Conservation (phyloP, 106 monocot species). For the Dioscorea zingiberensis region DNA sequence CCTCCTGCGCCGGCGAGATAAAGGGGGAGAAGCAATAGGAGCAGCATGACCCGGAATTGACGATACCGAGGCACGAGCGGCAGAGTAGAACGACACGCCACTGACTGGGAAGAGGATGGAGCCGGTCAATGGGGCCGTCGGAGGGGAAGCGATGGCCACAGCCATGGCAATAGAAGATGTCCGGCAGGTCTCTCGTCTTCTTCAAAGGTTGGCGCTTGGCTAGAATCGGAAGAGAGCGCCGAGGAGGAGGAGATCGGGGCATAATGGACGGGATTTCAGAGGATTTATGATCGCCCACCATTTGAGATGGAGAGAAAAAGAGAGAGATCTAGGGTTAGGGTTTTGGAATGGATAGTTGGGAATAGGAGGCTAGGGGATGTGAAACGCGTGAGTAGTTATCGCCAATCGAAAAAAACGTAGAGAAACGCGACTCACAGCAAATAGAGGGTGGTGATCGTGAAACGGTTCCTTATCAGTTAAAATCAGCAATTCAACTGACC, state of each 20-base stretch:
- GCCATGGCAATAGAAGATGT: conserved; percentile 41
- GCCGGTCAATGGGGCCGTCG: conserved; percentile 9
- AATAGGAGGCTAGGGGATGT: neutral
- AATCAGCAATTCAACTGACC: too few relatives aligned
- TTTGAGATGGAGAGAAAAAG: neutral
- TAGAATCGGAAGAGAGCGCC: neutral
- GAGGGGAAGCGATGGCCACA: conserved; percentile 15
- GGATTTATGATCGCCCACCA: neutral
- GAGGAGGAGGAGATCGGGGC: neutral
- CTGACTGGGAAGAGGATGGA: conserved; percentile 29
- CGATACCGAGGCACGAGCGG: conserved; percentile 24
- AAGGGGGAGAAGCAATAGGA: conserved; percentile 58
- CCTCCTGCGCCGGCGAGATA: too few relatives aligned
- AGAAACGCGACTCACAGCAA: neutral
- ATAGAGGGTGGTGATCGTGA: too few relatives aligned
- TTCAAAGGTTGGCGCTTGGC: conserved; percentile 1
- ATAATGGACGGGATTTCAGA: neutral
- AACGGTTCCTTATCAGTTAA: too few relatives aligned
- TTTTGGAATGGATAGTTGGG: neutral
- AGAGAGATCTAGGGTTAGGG: neutral
- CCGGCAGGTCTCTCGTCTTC: conserved; percentile 19
- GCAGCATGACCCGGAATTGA: conserved; percentile 37
- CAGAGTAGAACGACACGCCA: conserved; percentile 75
- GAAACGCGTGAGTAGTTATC: neutral
- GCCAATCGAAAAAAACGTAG: too few relatives aligned